Evolutionary conservation across 208 protist species (phyloP).

Genomic region (Crithidia acanthocephali): DNA sequence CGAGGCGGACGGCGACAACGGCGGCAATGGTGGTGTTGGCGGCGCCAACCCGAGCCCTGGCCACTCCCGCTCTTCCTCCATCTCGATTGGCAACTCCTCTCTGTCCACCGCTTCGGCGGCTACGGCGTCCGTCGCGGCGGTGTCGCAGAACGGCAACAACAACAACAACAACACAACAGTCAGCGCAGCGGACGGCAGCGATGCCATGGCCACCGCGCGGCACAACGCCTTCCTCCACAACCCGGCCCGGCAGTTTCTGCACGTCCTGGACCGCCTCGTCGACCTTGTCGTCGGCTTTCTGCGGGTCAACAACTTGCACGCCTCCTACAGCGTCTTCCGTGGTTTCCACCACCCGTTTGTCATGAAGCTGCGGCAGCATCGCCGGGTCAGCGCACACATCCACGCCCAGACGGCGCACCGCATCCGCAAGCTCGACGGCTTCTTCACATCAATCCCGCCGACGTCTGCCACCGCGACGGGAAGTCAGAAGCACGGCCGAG

Average conservation of each 20-base stretch:
- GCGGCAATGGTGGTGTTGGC: background rate
- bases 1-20: background rate
- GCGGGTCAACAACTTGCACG: slow-evolving; percentile 64
- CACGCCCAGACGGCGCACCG: slow-evolving; percentile 30
- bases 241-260: slow-evolving; percentile 19
- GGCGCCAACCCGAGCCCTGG: background rate
- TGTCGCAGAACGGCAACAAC: slow-evolving; percentile 17
- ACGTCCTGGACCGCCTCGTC: slow-evolving; percentile 38
- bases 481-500: background rate
- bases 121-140: background rate
- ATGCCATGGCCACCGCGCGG: background rate
- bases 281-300: slow-evolving; percentile 59
- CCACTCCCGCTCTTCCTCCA: slow-evolving; percentile 8
- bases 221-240: slow-evolving; percentile 4
- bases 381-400: slow-evolving; percentile 6
- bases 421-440: slow-evolving; percentile 31
- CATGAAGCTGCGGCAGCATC: slow-evolving; percentile 30
- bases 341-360: slow-evolving; percentile 56
- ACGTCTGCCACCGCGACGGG: background rate
- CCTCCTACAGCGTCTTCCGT: slow-evolving; percentile 44
- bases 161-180: background rate
- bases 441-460: slow-evolving; percentile 29
- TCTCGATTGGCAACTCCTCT: background rate
- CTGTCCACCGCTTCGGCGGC: slow-evolving; percentile 9
- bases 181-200: background rate